These are phyloP conservation scores for Datisca glomerata DNA, from an alignment of 306 rosid species.

Conservation along the genomic window DNA sequence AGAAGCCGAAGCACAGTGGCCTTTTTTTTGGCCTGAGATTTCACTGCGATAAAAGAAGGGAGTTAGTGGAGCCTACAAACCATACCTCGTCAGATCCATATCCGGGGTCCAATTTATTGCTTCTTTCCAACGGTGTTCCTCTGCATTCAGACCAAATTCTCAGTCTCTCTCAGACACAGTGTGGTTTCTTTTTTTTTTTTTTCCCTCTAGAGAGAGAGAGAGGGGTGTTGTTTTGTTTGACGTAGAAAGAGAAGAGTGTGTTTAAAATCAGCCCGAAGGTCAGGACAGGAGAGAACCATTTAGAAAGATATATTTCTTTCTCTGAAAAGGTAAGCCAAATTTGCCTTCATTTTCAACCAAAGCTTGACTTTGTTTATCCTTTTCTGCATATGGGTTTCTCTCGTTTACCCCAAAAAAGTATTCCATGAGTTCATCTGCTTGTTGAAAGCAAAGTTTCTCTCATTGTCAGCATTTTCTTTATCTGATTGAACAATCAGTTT, in stretches of 20 bases:
- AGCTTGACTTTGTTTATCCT: constrained; percentile 9
- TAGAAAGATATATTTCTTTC: constrained; percentile 5
- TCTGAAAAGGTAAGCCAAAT: constrained; percentile 26
- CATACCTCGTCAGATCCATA: constrained; percentile 53
- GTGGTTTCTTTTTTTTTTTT: constrained; percentile 18
- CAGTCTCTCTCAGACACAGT: constrained; percentile 27
- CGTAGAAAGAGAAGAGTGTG: constrained; percentile 10
- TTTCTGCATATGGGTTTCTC: constrained; percentile 11
- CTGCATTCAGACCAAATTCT: constrained; percentile 33
- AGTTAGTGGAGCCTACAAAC: constrained; percentile 50
- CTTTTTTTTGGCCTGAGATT: constrained; percentile 16
- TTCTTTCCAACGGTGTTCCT: constrained; percentile 38
- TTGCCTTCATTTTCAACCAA: constrained; percentile 24
- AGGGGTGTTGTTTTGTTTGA: constrained; percentile 12
- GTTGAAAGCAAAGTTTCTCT: background rate
- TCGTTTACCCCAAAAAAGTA: constrained; percentile 9
- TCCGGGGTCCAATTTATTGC: constrained; percentile 40
- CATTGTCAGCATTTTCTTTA: background rate
- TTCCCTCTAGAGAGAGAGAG: constrained; percentile 6
- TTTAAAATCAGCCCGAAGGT: constrained; percentile 11
- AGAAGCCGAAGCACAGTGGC: constrained; percentile 26
- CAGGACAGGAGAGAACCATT: constrained; percentile 9
- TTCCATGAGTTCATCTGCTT: background rate
- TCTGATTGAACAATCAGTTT: background rate
- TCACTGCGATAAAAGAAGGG: constrained; percentile 30